Base-by-base conservation (phyloP, 192 early-diverging fungal species). In the Podila horticola region DNA sequence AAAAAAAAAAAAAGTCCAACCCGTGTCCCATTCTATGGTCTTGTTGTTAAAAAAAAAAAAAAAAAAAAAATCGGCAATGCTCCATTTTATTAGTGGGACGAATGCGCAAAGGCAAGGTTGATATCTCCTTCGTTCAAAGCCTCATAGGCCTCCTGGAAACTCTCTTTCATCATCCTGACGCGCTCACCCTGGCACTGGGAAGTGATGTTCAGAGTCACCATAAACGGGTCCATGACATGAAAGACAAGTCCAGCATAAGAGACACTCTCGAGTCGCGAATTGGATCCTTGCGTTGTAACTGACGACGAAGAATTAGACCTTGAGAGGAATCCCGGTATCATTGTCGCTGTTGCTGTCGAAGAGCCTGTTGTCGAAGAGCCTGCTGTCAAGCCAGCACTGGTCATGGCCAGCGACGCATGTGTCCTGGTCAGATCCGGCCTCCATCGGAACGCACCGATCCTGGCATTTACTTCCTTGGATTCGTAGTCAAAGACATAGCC, bases 401-500 rank as follows among this genome's bases (percentile, higher is more conserved):
- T 3, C 55, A 57, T 31, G 22, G 12, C n/a, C 36, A 31, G 9
- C 38, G 11, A 8, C 5, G 17, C 12, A 3, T 8, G 64, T 9
- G 45, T 72, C 13, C 12, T 26, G 2, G 65, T 57, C 22, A 58
- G 34, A 30, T 66, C 69, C 4, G 75, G 64, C 20, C 77, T 28
- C 77, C 77, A 81, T 9, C 77, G 66, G 28, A 81, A 81, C 4
- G 65, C 62, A 9, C 77, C 77, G 7, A 73, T 65, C 55, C 77
- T 55, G 1, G 77, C 55, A 58, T 81, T 81, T 29, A 81, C 77
- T n/a, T 81, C 77, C 58, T 81, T 81, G 30, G 66, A 69, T 19
- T 73, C 77, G 26, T 73, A 81, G 41, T 81, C 77, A 65, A 81
- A 81, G 9, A 73, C 77, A 30, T 81, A 81, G 49, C 77, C 77